Evolutionary conservation across 148 eudicot species (phyloP).

Genomic region (Amaranthus palmeri): DNA sequence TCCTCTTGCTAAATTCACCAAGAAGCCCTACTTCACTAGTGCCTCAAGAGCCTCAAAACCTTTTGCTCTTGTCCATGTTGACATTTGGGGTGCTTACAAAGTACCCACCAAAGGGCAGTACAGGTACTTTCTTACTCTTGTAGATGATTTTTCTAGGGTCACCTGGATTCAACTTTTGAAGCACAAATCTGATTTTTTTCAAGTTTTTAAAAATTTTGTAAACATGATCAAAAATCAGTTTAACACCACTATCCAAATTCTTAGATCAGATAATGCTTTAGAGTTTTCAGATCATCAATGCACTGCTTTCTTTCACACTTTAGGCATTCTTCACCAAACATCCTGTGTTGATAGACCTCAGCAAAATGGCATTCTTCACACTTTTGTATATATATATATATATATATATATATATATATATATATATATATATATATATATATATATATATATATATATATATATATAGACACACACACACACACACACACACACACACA

Average conservation of each 20-base stretch:
- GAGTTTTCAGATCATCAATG: not conserved
- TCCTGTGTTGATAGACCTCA: not conserved
- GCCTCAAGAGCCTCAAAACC: not conserved
- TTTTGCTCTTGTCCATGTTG: not conserved
- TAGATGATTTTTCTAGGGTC: not conserved
- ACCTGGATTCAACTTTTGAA: not conserved
- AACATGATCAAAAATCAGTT: not conserved
- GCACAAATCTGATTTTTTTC: not conserved
- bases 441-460: too few species aligned
- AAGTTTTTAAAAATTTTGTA: not conserved
- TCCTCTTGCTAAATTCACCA: not conserved
- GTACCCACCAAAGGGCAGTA: not conserved
- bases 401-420: too few species aligned
- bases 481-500: too few species aligned
- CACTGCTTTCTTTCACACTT: not conserved
- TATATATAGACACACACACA: too few species aligned
- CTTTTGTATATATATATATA: too few species aligned
- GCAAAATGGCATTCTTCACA: too few species aligned
- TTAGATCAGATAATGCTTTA: constrained; percentile 2
- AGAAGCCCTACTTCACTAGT: not conserved
- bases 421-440: too few species aligned
- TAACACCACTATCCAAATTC: not conserved
- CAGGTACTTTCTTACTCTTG: constrained; percentile 5
- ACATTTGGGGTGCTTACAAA: constrained; percentile 4
- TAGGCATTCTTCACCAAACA: not conserved